A percentile compares a stretch with the other conserved stretches of the same genome.
Conservation (phyloP, 2,329 filamentous ascomycete species). For the Graphiopsis chlorocephala region DNA sequence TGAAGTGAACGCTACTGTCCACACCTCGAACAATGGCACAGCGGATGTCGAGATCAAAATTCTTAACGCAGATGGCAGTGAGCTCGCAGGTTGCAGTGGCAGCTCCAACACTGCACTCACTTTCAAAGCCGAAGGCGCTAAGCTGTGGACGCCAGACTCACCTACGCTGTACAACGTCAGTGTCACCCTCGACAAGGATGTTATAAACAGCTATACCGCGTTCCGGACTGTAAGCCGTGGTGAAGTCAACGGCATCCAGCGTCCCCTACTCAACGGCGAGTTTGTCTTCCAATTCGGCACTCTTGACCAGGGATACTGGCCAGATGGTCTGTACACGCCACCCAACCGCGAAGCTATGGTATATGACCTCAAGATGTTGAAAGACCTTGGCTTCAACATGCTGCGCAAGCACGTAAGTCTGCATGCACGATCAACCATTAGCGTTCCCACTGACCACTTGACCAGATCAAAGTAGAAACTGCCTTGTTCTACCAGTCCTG, state of each 20-base stretch:
- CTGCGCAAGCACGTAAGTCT: slow-evolving; percentile 62
- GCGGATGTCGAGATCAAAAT: slow-evolving; percentile 37
- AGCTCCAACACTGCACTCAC: slow-evolving; percentile 50
- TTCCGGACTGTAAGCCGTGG: slow-evolving; percentile 62
- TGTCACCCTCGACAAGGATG: slow-evolving; percentile 51
- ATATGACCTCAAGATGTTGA: slow-evolving; percentile 60
- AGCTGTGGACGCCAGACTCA: slow-evolving; percentile 61
- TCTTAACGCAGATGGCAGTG: slow-evolving; percentile 14
- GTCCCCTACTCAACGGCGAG: slow-evolving; percentile 62
- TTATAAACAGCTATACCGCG: slow-evolving; percentile 61
- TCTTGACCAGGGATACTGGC: slow-evolving; percentile 68
- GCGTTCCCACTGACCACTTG: neutral
- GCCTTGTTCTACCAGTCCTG: slow-evolving; percentile 65
- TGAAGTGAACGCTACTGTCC: slow-evolving; percentile 40
- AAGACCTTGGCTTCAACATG: slow-evolving; percentile 65
- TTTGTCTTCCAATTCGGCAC: slow-evolving; percentile 66
- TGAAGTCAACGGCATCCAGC: slow-evolving; percentile 53
- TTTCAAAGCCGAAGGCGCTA: slow-evolving; percentile 52
- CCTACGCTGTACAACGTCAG: slow-evolving; percentile 63
- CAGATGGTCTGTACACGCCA: slow-evolving; percentile 62
- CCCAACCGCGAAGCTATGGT: slow-evolving; percentile 64
- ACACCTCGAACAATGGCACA: slow-evolving; percentile 41
- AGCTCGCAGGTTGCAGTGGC: slow-evolving; percentile 44
- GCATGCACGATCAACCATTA: too few relatives aligned
- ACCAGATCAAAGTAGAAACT: slow-evolving; percentile 61